Evolutionary conservation across 129 eudicot species (phyloP), one percentile per base, ranked within the genome.

Genomic region (Artemisia argyi): DNA sequence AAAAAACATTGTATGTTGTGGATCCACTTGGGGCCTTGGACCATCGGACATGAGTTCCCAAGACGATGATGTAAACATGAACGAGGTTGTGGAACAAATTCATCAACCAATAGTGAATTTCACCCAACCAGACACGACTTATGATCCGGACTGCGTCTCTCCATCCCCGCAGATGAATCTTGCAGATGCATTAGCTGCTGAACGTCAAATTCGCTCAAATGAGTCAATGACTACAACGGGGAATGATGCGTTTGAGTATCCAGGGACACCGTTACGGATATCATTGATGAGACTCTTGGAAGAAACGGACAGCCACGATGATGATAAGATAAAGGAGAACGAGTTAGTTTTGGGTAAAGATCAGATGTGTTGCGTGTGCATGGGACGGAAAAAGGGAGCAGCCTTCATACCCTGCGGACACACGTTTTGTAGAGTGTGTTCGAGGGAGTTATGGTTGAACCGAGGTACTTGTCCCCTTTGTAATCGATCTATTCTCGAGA

Each of bases 361-460:
- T 78, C 56, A 68, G 3, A 66, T 87, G 90, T 92, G 98, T 57
- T 92, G 98, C 85, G 98, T 92, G 88, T 92, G 98, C 84, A 92
- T 92, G 98, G 88, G 83, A 76, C 89, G 96, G 83, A 92, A 81
- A 48, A 92, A 89, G 67, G 98, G 96, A 2, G 94, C 98, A 18
- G 98, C 98, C 48, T 85, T 92, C 70, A 89, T 92, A 69, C 98
- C 98, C 56, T 92, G 98, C 65, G 96, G 96, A 5, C 98, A 92
- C 73, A 89, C 96, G 0, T 92, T 85, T 76, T 92, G 98, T 72
- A 78, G 98, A 76, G 88, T 87, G 88, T 92, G 98, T 68, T 92
- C 98, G 16, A 81, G 96, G 72, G 96, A 89, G 74, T 9, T 92
- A 24, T 92, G 98, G 98, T 59, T 87, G 74, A 92, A 83, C 50